These are phyloP conservation scores for Lasiosphaeris hirsuta DNA, from an alignment of 495 filamentous ascomycete species.

Conservation along the genomic window DNA sequence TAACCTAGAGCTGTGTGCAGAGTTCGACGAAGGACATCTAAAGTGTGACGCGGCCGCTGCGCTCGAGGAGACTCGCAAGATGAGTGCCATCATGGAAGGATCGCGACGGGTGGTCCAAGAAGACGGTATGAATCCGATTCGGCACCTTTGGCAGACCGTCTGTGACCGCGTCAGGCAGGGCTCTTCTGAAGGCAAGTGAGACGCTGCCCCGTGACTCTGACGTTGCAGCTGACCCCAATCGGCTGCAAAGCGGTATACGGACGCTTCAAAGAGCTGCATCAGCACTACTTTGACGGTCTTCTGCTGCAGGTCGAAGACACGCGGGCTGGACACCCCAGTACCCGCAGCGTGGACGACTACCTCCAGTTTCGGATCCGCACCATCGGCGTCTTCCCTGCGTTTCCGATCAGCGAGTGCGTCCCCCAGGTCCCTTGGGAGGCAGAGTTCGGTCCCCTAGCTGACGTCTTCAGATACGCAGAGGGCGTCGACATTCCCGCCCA, in stretches of 20 bases:
- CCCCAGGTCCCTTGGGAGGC: not conserved
- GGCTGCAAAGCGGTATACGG: not conserved
- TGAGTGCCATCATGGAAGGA: slow-evolving; percentile 4
- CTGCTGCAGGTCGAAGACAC: slow-evolving; percentile 4
- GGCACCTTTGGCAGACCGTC: slow-evolving; percentile 7
- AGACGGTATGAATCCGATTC: slow-evolving; percentile 3
- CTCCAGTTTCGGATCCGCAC: not conserved
- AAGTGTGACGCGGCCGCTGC: not conserved
- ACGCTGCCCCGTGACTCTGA: not conserved
- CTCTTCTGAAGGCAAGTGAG: not conserved
- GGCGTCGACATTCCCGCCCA: slow-evolving; percentile 7
- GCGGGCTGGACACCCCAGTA: not conserved
- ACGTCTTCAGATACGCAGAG: not conserved
- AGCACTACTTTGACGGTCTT: slow-evolving; percentile 6
- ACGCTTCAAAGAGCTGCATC: slow-evolving; percentile 5
- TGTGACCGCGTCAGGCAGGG: slow-evolving; percentile 1
- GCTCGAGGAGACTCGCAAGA: not conserved
- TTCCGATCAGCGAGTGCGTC: slow-evolving; percentile 4
- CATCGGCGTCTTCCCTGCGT: slow-evolving; percentile 11
- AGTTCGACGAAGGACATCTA: slow-evolving; percentile 14
- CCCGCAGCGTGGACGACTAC: slow-evolving; percentile 2
- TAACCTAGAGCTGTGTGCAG: not conserved
- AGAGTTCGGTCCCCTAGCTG: not conserved
- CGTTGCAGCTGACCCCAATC: not conserved
- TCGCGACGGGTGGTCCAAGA: not conserved